Evolutionary conservation across 2,329 filamentous ascomycete genomes (phyloP).

Genomic region (Karstenula rhodostoma): DNA sequence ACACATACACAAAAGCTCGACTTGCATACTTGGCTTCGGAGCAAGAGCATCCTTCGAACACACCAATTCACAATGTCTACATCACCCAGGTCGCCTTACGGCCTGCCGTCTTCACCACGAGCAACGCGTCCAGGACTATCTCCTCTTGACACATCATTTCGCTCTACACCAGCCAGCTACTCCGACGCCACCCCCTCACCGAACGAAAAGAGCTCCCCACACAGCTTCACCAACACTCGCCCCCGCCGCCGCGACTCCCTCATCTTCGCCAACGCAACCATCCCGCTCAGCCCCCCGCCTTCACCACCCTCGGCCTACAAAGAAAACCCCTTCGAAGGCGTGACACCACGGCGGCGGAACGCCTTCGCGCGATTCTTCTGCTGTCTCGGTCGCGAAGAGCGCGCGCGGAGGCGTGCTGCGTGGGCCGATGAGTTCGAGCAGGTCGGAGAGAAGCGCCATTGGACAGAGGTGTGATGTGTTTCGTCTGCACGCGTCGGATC

Average conservation of each 20-base stretch:
- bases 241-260: constrained; percentile 31
- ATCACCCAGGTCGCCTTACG: constrained; percentile 25
- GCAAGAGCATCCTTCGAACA: no score
- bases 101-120: constrained; percentile 37
- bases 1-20: constrained; percentile 7
- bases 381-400: constrained; percentile 45
- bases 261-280: constrained; percentile 47
- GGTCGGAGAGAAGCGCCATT: constrained; percentile 41
- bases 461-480: constrained; percentile 37
- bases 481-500: background rate
- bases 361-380: constrained; percentile 42
- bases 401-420: constrained; percentile 31
- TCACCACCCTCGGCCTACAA: constrained; percentile 23
- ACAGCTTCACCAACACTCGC: constrained; percentile 25
- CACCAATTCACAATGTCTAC: constrained; percentile 22
- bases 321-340: constrained; percentile 34
- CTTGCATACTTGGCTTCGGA: constrained; percentile 10
- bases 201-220: constrained; percentile 24
- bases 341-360: constrained; percentile 39
- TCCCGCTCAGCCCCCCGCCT: constrained; percentile 40
- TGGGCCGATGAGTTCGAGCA: constrained; percentile 38
- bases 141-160: constrained; percentile 34
- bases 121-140: constrained; percentile 25
- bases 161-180: constrained; percentile 17
- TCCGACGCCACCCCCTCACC: constrained; percentile 17